Conservation (phyloP, 2,329 filamentous ascomycete species). For the Bipolaris victoriae region DNA sequence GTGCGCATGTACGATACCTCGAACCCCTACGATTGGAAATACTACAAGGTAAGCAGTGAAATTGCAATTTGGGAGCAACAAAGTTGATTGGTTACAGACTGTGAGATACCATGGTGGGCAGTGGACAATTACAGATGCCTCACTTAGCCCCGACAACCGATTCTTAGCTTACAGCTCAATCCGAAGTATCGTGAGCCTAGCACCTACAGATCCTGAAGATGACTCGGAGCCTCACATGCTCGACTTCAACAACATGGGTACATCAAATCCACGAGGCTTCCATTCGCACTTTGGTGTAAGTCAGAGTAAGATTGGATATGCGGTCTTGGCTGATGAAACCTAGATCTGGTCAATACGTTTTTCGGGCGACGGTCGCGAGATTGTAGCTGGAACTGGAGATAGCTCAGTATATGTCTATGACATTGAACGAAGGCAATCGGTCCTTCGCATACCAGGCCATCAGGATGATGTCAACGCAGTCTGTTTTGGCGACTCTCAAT, state of each 20-base stretch:
- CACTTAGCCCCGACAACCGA: constrained; percentile 87
- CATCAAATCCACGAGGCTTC: constrained; percentile 45
- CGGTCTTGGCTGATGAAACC: constrained; percentile 10
- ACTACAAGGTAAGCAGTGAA: constrained; percentile 75
- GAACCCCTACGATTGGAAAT: constrained; percentile 92
- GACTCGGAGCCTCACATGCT: constrained; percentile 78
- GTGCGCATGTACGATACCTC: constrained; percentile 98
- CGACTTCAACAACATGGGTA: constrained; percentile 67
- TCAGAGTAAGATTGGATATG: not conserved
- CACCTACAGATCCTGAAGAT: constrained; percentile 84
- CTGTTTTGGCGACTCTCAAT: constrained; percentile 87
- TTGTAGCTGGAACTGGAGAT: constrained; percentile 86
- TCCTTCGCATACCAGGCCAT: constrained; percentile 80
- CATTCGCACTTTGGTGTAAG: constrained; percentile 44
- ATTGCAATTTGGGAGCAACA: not conserved
- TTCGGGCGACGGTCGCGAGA: constrained; percentile 86
- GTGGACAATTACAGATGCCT: constrained; percentile 96
- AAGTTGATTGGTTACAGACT: constrained; percentile 64
- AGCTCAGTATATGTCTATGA: constrained; percentile 88
- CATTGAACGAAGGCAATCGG: constrained; percentile 76
- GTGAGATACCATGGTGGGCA: constrained; percentile 83
- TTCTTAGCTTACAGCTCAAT: constrained; percentile 94
- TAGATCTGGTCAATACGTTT: constrained; percentile 90
- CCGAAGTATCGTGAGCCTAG: constrained; percentile 79
- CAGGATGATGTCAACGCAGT: constrained; percentile 93